A percentile compares a stretch with the other conserved stretches of the same genome.
phyloP scores from a whole-genome alignment of 768 basidiomycete genomes.

The Lactarius akahatsu region DNA sequence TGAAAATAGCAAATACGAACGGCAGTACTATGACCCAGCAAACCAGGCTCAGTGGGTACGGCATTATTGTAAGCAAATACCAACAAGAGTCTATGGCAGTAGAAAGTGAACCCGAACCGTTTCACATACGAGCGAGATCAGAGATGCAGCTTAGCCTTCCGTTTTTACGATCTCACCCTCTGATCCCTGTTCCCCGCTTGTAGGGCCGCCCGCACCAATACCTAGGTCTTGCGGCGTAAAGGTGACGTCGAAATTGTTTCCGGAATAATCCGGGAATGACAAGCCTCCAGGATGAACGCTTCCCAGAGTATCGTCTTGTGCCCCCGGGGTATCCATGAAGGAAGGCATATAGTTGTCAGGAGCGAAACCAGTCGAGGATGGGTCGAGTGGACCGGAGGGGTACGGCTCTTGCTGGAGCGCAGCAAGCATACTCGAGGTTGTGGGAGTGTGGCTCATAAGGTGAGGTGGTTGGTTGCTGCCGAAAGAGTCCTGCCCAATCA shows the following conservation, averaged over 20 bases:
- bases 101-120: constrained; percentile 12
- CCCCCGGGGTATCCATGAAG: constrained; percentile 71
- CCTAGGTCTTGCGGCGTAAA: constrained; percentile 68
- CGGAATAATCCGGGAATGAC: constrained; percentile 69
- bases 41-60: constrained; percentile 22
- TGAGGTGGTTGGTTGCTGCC: constrained; percentile 48
- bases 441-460: constrained; percentile 77
- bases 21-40: constrained; percentile 28
- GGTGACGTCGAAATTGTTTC: constrained; percentile 68
- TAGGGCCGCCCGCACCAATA: constrained; percentile 46
- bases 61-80: constrained; percentile 26
- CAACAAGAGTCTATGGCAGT: constrained; percentile 23
- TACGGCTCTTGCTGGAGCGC: constrained; percentile 79
- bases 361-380: constrained; percentile 58
- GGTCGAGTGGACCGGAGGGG: constrained; percentile 63
- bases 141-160: constrained; percentile 47
- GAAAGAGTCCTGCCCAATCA: constrained; percentile 84
- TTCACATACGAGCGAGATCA: constrained; percentile 26
- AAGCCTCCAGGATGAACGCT: constrained; percentile 61
- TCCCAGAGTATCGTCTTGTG: constrained; percentile 63
- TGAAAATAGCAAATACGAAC: constrained; percentile 42
- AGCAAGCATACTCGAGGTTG: constrained; percentile 88
- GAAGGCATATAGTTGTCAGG: constrained; percentile 70
- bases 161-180: constrained; percentile 67
- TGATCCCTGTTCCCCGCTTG: constrained; percentile 56